A percentile compares a stretch with the other conserved stretches of the same genome.
phyloP scores from a whole-genome alignment of 345 rosid genomes.

The Linum lewisii region DNA sequence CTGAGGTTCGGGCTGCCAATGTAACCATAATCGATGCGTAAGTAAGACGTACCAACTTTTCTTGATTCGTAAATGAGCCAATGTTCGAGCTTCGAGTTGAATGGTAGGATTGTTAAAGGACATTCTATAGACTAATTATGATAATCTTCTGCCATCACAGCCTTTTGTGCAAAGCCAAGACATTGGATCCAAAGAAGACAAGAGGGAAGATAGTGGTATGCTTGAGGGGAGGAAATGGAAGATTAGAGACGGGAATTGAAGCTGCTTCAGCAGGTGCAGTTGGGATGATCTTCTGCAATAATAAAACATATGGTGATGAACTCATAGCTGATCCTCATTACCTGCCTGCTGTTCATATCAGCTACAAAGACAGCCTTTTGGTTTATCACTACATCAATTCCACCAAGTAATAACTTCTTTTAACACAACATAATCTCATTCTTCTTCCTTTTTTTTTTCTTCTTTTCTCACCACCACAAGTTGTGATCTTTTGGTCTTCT shows the following conservation, averaged over 20 bases:
- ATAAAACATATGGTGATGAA: constrained; percentile 1
- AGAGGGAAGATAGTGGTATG: constrained; percentile 62
- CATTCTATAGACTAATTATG: too few relatives aligned
- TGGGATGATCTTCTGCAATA: constrained; percentile 71
- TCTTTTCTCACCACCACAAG: neutral
- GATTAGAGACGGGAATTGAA: constrained; percentile 42
- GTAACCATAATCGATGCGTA: too few relatives aligned
- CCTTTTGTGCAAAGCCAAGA: constrained; percentile 38
- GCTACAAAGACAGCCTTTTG: neutral
- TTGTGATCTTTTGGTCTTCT: neutral
- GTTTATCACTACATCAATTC: neutral
- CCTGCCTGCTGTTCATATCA: neutral
- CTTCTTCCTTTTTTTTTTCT: neutral
- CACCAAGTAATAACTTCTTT: too few relatives aligned
- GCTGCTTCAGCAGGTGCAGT: constrained; percentile 47
- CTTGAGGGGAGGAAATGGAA: constrained; percentile 30
- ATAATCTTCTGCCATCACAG: too few relatives aligned
- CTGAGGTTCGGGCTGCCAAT: too few relatives aligned
- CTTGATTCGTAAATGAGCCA: too few relatives aligned
- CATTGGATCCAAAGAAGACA: constrained; percentile 51
- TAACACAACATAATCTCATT: neutral
- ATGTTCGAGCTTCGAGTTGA: too few relatives aligned
- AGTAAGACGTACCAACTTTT: too few relatives aligned
- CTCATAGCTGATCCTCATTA: neutral
- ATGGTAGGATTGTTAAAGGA: too few relatives aligned